Evolutionary conservation across 805 yeast species (phyloP).

Genomic region (Metahyphopichia silvanorum): DNA sequence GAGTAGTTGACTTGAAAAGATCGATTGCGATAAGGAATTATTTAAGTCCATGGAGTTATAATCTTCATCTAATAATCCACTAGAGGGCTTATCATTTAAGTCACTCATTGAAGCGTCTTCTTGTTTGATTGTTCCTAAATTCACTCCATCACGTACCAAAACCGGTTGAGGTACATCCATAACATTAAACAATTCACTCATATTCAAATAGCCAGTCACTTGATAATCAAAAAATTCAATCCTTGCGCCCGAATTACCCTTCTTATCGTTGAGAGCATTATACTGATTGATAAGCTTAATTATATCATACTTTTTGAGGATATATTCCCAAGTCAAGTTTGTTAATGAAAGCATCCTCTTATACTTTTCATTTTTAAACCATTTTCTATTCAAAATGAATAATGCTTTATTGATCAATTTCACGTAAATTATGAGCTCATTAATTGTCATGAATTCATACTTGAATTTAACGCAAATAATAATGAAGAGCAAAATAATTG

Average conservation of each 20-base stretch:
- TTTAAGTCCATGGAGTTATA: neutral
- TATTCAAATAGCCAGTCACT: slow-evolving; percentile 34
- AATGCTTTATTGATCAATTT: slow-evolving; percentile 40
- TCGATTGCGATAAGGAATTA: slow-evolving; percentile 1
- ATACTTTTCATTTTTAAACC: slow-evolving; percentile 46
- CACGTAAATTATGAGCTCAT: slow-evolving; percentile 35
- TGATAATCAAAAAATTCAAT: slow-evolving; percentile 40
- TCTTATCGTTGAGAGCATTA: slow-evolving; percentile 15
- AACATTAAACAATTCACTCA: slow-evolving; percentile 38
- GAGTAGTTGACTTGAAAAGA: slow-evolving; percentile 4
- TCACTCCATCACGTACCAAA: slow-evolving; percentile 3
- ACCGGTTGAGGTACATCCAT: slow-evolving; percentile 45
- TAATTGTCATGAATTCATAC: slow-evolving; percentile 33
- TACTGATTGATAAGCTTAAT: slow-evolving; percentile 24
- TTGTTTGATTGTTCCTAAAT: slow-evolving; percentile 1
- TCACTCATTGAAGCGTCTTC: neutral
- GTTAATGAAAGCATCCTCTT: slow-evolving; percentile 43
- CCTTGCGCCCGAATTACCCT: slow-evolving; percentile 9
- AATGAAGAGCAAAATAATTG: slow-evolving; percentile 49
- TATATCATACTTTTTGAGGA: slow-evolving; percentile 33
- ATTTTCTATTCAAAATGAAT: slow-evolving; percentile 40
- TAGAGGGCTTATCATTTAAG: neutral
- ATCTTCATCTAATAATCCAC: neutral
- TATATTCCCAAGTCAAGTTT: slow-evolving; percentile 41
- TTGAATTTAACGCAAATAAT: slow-evolving; percentile 53